Base-by-base conservation (phyloP, 1,284 basidiomycete genomes). In the Melampsora abietis-canadensis region DNA sequence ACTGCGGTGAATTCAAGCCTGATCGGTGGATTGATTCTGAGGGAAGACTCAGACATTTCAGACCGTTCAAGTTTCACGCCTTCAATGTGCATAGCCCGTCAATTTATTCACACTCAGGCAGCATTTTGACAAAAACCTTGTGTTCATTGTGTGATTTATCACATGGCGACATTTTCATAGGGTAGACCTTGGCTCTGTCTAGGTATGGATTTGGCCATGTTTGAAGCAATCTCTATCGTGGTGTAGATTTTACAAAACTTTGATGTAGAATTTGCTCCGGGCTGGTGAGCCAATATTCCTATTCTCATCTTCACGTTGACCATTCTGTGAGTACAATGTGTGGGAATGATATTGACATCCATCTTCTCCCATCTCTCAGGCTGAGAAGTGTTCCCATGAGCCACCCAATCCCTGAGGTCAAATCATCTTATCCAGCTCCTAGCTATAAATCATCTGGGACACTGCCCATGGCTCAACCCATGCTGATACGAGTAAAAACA, bases 1-100 rank as follows among this genome's bases (percentile, higher is more conserved):
- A 79, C 48, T 78, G 77, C 14, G 51, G 34, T 2, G 69, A 77
- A 54, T 79, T 77, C 68, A 76, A 76, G 30, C 79, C 79, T 4
- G 37, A 46, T 1, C 62, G 79, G 0, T 79, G 78, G 78, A 75
- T 79, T 60, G 77, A 78, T 62, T 59, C 65, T 17, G n/a, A 76
- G 0, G 77, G 78, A 15, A 24, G 60, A 3, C 31, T 79, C 8
- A 73, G 47, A 51, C 76, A 75, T 51, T 77, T 76, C 46, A 48
- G 54, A 19, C 73, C 72, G 44, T 79, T 67, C 65, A 79, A 78
- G 37, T 76, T 69, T 31, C 77, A 78, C 34, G 72, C 60, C 14
- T 79, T 79, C 72, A 79, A 79, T 48, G 79, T 77, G 5, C 76
- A 78, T 0, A 64, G 5, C 51, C 12, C n/a, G n/a, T 7, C 27